These are phyloP conservation scores for Ceratorhiza oryzae-sativae DNA, from an alignment of 1,284 basidiomycete species.

Conservation along the genomic window DNA sequence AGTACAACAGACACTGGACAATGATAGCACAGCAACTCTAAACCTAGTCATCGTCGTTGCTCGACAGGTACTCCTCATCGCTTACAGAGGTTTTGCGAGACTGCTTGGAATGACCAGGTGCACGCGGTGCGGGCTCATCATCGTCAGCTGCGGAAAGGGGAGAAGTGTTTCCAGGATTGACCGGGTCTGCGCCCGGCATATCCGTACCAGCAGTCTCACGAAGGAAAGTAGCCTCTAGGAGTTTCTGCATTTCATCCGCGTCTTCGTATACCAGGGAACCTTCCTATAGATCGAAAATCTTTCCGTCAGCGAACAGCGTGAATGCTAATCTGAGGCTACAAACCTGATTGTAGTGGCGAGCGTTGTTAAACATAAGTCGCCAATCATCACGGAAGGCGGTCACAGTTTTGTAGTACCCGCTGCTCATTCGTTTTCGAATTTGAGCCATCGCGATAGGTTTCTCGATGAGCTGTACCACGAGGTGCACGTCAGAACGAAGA, in stretches of 20 bases:
- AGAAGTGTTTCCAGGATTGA: constrained; percentile 25
- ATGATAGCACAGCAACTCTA: neutral
- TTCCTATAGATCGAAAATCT: constrained; percentile 57
- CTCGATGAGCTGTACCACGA: constrained; percentile 83
- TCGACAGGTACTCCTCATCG: constrained; percentile 31
- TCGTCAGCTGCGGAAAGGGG: constrained; percentile 24
- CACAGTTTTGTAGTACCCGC: constrained; percentile 78
- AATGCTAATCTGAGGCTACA: neutral
- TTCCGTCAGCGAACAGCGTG: neutral
- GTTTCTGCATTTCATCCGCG: constrained; percentile 89
- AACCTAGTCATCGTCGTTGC: constrained; percentile 27
- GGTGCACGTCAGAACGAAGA: constrained; percentile 69
- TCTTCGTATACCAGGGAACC: constrained; percentile 93
- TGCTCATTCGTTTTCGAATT: constrained; percentile 82
- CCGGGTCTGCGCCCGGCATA: constrained; percentile 39
- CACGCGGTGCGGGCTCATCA: constrained; percentile 27
- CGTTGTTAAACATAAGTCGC: constrained; percentile 91
- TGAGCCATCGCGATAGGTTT: constrained; percentile 87
- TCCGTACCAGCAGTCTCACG: constrained; percentile 41
- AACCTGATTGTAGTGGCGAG: constrained; percentile 77
- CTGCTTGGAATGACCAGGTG: constrained; percentile 9
- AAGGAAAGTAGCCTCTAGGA: constrained; percentile 65
- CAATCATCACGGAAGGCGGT: constrained; percentile 81
- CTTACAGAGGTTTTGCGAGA: constrained; percentile 26
- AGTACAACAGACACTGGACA: constrained; percentile 1